phyloP scores from a whole-genome alignment of 2,329 filamentous ascomycete species.

The Exutisphaerella laricina region DNA sequence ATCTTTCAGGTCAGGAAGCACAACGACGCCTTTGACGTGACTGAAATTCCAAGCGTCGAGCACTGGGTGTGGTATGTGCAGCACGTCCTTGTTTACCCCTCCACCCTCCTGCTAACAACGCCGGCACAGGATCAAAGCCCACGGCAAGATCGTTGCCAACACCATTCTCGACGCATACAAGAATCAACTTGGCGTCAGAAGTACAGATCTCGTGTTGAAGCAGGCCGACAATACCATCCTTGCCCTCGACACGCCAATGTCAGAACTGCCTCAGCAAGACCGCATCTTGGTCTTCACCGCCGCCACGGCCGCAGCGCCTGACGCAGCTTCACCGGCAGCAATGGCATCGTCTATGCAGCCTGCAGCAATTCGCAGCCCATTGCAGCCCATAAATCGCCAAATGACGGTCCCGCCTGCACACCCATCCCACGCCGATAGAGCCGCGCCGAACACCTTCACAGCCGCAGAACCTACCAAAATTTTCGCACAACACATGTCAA shows the following conservation, averaged over 20 bases:
- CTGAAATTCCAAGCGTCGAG: neutral
- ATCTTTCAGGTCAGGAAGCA: slow-evolving; percentile 3
- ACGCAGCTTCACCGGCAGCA: neutral
- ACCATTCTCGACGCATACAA: neutral
- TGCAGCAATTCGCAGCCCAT: slow-evolving; percentile 6
- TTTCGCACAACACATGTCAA: neutral
- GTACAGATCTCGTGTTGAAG: neutral
- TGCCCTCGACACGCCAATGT: neutral
- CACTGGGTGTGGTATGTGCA: neutral
- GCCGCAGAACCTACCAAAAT: neutral
- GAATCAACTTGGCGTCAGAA: neutral
- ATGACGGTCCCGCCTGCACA: slow-evolving; percentile 1
- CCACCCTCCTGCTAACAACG: neutral
- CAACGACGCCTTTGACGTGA: neutral
- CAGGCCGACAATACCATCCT: neutral
- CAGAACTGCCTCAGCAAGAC: neutral
- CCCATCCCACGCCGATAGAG: slow-evolving; percentile 1
- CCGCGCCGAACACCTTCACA: neutral
- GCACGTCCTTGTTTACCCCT: neutral
- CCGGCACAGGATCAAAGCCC: neutral
- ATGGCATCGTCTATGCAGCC: neutral
- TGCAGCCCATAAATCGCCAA: slow-evolving; percentile 18
- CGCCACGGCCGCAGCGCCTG: neutral
- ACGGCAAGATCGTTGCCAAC: neutral
- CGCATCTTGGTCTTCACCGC: neutral